These are phyloP conservation scores for Moesziomyces parantarcticus DNA, from an alignment of 1,284 basidiomycete species.

Conservation along the genomic window DNA sequence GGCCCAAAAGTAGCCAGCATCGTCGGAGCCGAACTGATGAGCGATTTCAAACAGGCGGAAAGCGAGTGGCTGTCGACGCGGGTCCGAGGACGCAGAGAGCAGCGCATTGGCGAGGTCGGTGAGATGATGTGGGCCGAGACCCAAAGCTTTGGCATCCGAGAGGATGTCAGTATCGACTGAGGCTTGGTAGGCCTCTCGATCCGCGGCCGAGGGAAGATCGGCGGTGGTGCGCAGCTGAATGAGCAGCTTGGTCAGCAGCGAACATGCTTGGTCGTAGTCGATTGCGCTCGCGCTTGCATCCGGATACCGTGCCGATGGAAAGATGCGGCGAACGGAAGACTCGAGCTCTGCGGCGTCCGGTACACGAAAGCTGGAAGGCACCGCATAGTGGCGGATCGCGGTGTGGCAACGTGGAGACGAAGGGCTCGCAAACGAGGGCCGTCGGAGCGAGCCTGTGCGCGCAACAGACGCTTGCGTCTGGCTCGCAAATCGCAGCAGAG, in stretches of 20 bases:
- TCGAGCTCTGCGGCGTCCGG: constrained; percentile 27
- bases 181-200: constrained; percentile 30
- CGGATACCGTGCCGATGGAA: constrained; percentile 23
- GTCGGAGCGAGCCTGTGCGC: too few species aligned
- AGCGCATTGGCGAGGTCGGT: constrained; percentile 34
- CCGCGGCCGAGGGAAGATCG: constrained; percentile 16
- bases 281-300: constrained; percentile 7
- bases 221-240: constrained; percentile 40
- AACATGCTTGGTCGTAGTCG: constrained; percentile 22
- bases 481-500: too few species aligned
- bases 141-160: constrained; percentile 2
- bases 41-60: constrained; percentile 43
- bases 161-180: constrained; percentile 32
- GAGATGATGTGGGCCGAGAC: constrained; percentile 15
- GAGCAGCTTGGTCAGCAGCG: constrained; percentile 26
- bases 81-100: constrained; percentile 31
- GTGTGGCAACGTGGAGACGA: background rate
- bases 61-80: constrained; percentile 44
- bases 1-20: constrained; percentile 59
- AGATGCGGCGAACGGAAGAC: constrained; percentile 24
- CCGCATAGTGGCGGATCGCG: constrained; percentile 15
- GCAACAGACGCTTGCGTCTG: too few species aligned
- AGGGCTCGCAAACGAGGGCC: too few species aligned
- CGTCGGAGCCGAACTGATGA: constrained; percentile 41
- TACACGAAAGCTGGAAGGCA: constrained; percentile 12